Conservation (phyloP, 441 rosid genomes). For the Aleurites moluccanus region DNA sequence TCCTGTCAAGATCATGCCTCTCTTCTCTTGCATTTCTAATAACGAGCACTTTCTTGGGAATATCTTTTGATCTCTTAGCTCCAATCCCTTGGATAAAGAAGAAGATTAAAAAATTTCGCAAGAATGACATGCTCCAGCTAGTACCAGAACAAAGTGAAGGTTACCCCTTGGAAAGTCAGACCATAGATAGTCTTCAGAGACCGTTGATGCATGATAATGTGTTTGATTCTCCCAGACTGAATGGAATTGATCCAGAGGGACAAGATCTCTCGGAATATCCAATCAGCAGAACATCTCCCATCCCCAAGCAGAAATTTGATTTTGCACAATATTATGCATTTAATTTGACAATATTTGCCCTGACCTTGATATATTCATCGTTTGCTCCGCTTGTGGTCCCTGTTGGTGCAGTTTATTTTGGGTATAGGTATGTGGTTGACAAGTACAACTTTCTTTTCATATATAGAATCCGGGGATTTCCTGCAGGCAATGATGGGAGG, state of each 20-base stretch:
- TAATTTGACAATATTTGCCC: constrained; percentile 87
- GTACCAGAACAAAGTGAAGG: constrained; percentile 90
- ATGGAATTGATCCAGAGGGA: constrained; percentile 48
- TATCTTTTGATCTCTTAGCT: constrained; percentile 83
- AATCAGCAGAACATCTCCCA: constrained; percentile 74
- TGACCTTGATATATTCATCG: constrained; percentile 90
- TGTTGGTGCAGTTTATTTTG: constrained; percentile 87
- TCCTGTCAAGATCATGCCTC: constrained; percentile 85
- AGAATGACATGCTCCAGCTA: constrained; percentile 94
- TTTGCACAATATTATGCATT: constrained; percentile 96
- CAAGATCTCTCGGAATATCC: constrained; percentile 84
- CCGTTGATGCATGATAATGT: constrained; percentile 66
- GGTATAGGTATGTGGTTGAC: constrained; percentile 92
- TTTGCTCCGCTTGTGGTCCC: constrained; percentile 93
- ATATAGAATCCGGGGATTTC: constrained; percentile 92
- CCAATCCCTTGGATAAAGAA: constrained; percentile 98
- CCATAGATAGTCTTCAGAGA: constrained; percentile 52
- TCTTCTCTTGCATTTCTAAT: constrained; percentile 93
- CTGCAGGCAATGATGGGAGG: constrained; percentile 96
- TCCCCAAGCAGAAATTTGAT: constrained; percentile 92
- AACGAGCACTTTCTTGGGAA: constrained; percentile 85
- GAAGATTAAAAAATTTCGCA: constrained; percentile 75
- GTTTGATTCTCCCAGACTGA: constrained; percentile 58
- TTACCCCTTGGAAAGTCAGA: constrained; percentile 69
- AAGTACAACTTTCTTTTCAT: constrained; percentile 92